Base-by-base conservation (phyloP, 78 protist species). In the Paratrimastix pyriformis region DNA sequence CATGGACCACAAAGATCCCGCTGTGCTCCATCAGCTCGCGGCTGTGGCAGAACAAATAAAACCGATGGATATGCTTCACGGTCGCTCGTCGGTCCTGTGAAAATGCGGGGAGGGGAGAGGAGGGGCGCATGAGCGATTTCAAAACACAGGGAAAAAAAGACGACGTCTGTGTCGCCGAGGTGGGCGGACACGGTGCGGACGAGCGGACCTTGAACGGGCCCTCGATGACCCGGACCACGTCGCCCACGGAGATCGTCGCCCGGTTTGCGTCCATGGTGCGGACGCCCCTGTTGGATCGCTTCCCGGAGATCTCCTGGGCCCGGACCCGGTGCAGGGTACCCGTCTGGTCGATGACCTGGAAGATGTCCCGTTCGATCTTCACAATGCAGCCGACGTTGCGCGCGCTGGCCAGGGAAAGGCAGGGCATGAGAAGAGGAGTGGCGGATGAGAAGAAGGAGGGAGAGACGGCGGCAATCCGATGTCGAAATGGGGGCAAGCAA, bases 21-120 rank as follows among this genome's bases (percentile, higher is more conserved):
- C 74, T 33, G 40, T 82, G 30, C 48, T 74, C 85, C n/a, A 32
- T 1, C 24, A 13, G 1, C 45, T 65, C 66, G 24, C 0, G 11
- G 7, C 50, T 4, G 74, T 81, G 84, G 24, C 43, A 6, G 58
- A 81, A 81, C 35, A 81, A 4, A 38, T 7, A 55, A 3, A 45
- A 1, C 64, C 84, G 35, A 70, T 42, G 72, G 52, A 81, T 43
- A 44, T 81, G 83, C 77, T 81, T 81, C 26, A 81, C 77, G 3
- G 48, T 54, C 33, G 81, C 85, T 37, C 1, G 21, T 24, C 29
- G 37, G n/a, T n/a, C n/a, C n/a, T n/a, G n/a, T n/a, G n/a, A n/a
- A n/a, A n/a, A n/a, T n/a, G n/a, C n/a, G n/a, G n/a, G n/a, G n/a
- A n/a, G n/a, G n/a, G n/a, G n/a, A n/a, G n/a, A n/a, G n/a, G n/a